Evolutionary conservation across 148 eudicot species (phyloP), one percentile per base, ranked within the genome.

Genomic region (Talinum fruticosum): DNA sequence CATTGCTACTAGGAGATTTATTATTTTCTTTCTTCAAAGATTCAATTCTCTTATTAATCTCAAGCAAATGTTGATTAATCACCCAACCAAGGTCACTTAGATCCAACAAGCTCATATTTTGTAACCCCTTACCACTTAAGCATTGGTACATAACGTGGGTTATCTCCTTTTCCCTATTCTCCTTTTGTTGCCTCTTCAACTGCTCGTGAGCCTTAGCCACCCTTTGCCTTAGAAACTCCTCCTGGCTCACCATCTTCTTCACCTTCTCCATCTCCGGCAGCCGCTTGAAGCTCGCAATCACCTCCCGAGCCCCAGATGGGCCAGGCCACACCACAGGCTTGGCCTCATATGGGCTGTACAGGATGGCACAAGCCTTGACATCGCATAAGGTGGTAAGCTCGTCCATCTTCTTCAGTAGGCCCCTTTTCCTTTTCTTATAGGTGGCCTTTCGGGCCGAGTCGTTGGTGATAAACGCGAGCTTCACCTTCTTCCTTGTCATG

Each of bases 201-300:
- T 87, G 90, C 2, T 87, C 90, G 53, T 74, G 83, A 28, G 86
- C 86, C 64, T 88, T 86, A 5, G 84, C 32, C 21, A 87, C 80
- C 72, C 89, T 84, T 29, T 84, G 84, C 78, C 84, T 79, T 5
- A 82, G 69, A 71, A 83, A 89, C 24, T 82, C 82, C 53, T 87
- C 93, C 53, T 87, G 90, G 74, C 86, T 88, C 47, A 88, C 84
- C 93, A 89, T 89, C 57, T 80, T 88, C 86, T 85, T 86, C 82
- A 69, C 85, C 80, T 85, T 88, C 75, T 88, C 89, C 84, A 84
- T 83, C 88, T 83, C 89, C 3, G 93, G 88, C 71, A 89, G 76
- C 28, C 84, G 59, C 62, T 84, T 83, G 74, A 89, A 89, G 80
- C 85, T 85, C 24, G 85, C 77, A 8, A 89, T 69, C 73, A 89